These are phyloP conservation scores for Aspergillus latus DNA, from an alignment of 2,329 filamentous ascomycete species.

Conservation along the genomic window DNA sequence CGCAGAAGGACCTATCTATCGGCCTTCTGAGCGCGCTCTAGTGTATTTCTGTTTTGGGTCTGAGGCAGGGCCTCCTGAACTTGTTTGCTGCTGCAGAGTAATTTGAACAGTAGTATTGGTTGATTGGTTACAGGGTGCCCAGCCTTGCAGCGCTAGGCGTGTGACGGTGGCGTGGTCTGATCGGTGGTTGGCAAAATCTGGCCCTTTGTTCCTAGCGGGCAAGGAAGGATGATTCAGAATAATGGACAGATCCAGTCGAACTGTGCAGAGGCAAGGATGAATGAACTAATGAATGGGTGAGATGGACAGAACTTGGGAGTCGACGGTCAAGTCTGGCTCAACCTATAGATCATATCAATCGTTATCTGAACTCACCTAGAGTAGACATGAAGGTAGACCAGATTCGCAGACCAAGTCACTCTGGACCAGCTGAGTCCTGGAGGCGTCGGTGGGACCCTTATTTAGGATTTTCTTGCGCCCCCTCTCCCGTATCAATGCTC, in stretches of 20 bases:
- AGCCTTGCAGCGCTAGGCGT: background rate
- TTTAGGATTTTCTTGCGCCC: background rate
- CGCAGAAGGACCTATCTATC: background rate
- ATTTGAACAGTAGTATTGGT: background rate
- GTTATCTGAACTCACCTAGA: too few relatives aligned
- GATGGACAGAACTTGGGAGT: too few relatives aligned
- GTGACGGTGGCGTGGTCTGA: background rate
- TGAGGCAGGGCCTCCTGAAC: background rate
- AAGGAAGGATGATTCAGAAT: too few relatives aligned
- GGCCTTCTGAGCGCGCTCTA: slow-evolving; percentile 1
- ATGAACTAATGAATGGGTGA: too few relatives aligned
- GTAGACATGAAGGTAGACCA: background rate
- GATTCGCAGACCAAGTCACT: background rate
- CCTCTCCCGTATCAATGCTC: background rate
- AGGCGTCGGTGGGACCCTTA: too few relatives aligned
- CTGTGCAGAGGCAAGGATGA: too few relatives aligned
- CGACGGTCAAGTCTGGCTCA: too few relatives aligned
- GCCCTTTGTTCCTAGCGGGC: too few relatives aligned
- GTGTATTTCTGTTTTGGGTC: slow-evolving; percentile 4
- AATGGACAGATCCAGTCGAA: too few relatives aligned
- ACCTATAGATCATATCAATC: too few relatives aligned
- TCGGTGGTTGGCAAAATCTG: background rate
- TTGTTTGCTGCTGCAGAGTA: background rate
- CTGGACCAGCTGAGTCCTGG: too few relatives aligned
- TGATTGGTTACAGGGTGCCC: background rate